Base-by-base conservation (phyloP, 129 eudicot species). In the Helianthus tuberosus region DNA sequence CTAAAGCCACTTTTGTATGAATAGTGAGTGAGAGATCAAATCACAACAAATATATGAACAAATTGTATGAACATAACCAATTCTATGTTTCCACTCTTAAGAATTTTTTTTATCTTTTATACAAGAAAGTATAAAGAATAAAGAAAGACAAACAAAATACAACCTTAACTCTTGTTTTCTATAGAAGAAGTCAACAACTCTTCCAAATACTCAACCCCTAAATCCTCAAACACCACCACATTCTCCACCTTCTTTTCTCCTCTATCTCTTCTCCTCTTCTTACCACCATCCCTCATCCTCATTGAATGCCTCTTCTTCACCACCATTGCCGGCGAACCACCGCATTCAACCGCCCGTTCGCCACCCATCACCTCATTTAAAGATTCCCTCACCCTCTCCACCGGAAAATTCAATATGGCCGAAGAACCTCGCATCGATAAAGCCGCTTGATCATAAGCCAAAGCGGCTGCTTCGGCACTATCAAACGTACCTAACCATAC, bases 381-480 rank as follows among this genome's bases (percentile, higher is more conserved):
- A 2, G 96, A 87, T 75, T 89, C 90, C 38, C 77, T 57, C 51
- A 89, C 96, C 52, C 65, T 83, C 32, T 87, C 90, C 17, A 79
- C 86, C 10, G 92, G 86, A 73, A 89, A 89, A 39, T 89, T 89
- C 29, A 89, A 75, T 2, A 84, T 70, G 12, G 96, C 92, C 13
- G 85, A 72, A 0, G 80, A 25, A 2, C 92, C 92, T 5, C 92
- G 80, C 87, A 85, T 81, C 1, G 92, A 51, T 60, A 79, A 87
- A 27, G 96, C 92, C 1, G 96, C 92, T 73, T 89, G 96, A 53
- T 89, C 96, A 36, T 89, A 89, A 70, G 90, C 96, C 77, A 89
- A 63, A 41, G 96, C 92, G 1, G 96, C 96, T 12, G 82, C 88
- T 66, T 89, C 92, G 12, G 92, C 88, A 35, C 78, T 84, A 38